Evolutionary conservation across 2,329 filamentous ascomycete species (phyloP), one percentile per base, ranked within the genome.

Genomic region (Chlorencoelia australis): DNA sequence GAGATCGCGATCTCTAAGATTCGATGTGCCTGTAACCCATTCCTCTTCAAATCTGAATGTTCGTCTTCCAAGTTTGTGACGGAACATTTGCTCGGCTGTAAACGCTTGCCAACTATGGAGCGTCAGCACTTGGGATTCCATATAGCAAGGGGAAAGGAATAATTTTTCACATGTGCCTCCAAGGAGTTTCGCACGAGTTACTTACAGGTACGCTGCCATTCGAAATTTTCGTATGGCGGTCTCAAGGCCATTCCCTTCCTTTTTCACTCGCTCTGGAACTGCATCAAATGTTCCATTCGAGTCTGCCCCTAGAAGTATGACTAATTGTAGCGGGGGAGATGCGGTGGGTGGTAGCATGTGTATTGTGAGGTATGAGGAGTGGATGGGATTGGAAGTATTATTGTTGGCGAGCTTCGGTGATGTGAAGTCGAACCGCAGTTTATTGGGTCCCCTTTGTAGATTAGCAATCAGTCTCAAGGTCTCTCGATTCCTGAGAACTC

Each of bases 71-170:
- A 96, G 75, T 42, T 81, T 83, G 56, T 94, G 83, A 44, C 86
- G 79, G 58, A 76, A 82, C 89, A 96, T 96, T 57, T 96, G 88
- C 58, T 98, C 91, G 5, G 85, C 86, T 0, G 89, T 96, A 53
- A 94, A 96, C 6, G 88, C 86, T 58, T 98, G 91, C 88, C 91
- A 96, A 10, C 37, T 39, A 15, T 19, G 13, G 7, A 13, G 8
- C 22, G 20, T 39, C 16, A 39, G 37, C n/a, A 19, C n/a, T 5
- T 7, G 18, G n/a, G n/a, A n/a, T n/a, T n/a, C n/a, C n/a, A n/a
- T n/a, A n/a, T n/a, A n/a, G n/a, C n/a, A n/a, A n/a, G n/a, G n/a
- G n/a, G n/a, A n/a, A n/a, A n/a, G n/a, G n/a, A n/a, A n/a, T n/a
- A n/a, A n/a, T n/a, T n/a, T n/a, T n/a, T n/a, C n/a, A n/a, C n/a